Evolutionary conservation across 139 green algal genomes (phyloP), one percentile per base, ranked within the genome.

Genomic region (Chlamydomonas sphaeroides): DNA sequence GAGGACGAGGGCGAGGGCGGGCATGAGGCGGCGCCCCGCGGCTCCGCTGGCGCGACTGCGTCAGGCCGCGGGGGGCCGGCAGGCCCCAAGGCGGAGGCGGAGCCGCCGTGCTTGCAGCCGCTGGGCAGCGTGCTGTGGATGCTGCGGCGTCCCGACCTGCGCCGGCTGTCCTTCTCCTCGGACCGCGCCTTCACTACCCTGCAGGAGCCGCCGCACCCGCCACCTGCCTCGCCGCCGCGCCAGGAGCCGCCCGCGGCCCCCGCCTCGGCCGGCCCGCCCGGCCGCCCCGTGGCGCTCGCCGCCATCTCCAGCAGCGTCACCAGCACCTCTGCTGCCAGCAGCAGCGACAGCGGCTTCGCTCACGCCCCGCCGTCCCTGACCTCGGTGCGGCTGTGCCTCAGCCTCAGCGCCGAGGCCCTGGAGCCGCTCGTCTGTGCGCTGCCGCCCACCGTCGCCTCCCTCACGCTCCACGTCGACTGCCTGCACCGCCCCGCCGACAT

Each of bases 51-150:
- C n/a, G n/a, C n/a, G n/a, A n/a, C n/a, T n/a, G n/a, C n/a, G n/a
- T n/a, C n/a, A n/a, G n/a, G n/a, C n/a, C n/a, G n/a, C n/a, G n/a
- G n/a, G n/a, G n/a, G n/a, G n/a, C n/a, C n/a, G n/a, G n/a, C n/a
- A n/a, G n/a, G n/a, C n/a, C n/a, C n/a, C n/a, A n/a, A 62, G 53
- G 17, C 53, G 21, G 53, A 62, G 18, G 18, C 25, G 53, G 21
- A 28, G 10, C 20, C 53, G 17, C 18, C 21, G 23, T 62, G 1
- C 25, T 68, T 35, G 8, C 36, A 25, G 4, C 61, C 38, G 10
- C 73, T 80, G n/a, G 38, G 18, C 11, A 33, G 59, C 14, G 39
- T 80, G 38, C 61, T 71, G 59, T 80, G 73, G 73, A 25, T 80
- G 73, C 73, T 80, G 26, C 39, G 30, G 11, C 59, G 32, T 2